phyloP scores from a whole-genome alignment of 352 stramenopile genomes.

The Pythium brassicae region DNA sequence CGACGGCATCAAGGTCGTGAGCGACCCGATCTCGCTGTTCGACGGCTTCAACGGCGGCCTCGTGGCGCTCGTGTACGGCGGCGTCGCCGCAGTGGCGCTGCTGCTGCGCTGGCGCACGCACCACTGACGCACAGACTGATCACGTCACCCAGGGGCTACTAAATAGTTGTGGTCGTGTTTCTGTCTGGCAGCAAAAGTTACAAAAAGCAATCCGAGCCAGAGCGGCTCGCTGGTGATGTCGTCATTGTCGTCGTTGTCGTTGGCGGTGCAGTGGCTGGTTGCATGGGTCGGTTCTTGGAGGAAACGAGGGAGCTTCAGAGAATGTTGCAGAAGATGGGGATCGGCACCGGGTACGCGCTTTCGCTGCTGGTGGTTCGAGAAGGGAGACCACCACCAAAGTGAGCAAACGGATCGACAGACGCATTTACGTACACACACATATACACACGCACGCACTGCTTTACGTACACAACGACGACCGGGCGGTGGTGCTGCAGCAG shows the following conservation, averaged over 20 bases:
- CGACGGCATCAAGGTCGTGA: slow-evolving; percentile 45
- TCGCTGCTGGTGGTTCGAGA: slow-evolving; percentile 13
- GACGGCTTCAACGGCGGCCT: slow-evolving; percentile 61
- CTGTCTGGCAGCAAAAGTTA: background rate
- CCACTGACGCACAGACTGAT: slow-evolving; percentile 7
- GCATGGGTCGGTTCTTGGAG: no score
- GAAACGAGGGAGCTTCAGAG: slow-evolving; percentile 1
- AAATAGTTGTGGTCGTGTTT: background rate
- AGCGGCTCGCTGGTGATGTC: no score
- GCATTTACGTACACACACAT: background rate
- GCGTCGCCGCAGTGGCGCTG: slow-evolving; percentile 31
- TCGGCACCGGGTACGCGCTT: slow-evolving; percentile 38
- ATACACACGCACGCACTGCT: background rate
- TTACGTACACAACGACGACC: slow-evolving; percentile 47
- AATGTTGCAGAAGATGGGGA: slow-evolving; percentile 64
- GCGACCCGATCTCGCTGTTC: slow-evolving; percentile 66
- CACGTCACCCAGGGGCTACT: background rate
- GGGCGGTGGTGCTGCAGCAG: slow-evolving; percentile 30
- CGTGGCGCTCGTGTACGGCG: slow-evolving; percentile 53
- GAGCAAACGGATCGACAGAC: background rate
- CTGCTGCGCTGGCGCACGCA: slow-evolving; percentile 40
- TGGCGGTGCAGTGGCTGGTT: no score
- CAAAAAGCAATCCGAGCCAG: background rate
- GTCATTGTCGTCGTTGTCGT: no score
- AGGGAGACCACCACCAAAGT: background rate